Conservation (phyloP, 306 rosid genomes). For the Sechiopsis laciniata region DNA sequence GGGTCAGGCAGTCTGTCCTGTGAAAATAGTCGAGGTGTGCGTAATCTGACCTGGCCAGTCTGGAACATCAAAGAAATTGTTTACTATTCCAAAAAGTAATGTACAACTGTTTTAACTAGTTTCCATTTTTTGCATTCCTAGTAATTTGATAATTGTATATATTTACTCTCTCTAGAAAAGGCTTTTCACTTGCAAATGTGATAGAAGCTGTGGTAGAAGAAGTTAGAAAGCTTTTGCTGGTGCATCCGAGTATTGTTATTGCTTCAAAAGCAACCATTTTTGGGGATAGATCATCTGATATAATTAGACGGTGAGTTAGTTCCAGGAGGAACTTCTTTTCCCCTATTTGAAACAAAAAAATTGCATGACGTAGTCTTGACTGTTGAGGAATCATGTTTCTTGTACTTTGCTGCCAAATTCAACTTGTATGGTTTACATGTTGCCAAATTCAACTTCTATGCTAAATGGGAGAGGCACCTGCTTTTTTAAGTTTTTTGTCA, state of each 20-base stretch:
- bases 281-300: constrained; percentile 40
- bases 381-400: constrained; percentile 5
- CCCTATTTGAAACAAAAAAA: background rate
- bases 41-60: too few species aligned
- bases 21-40: too few species aligned
- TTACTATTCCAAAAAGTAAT: too few species aligned
- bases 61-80: too few species aligned
- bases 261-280: constrained; percentile 65
- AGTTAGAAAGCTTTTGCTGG: constrained; percentile 54
- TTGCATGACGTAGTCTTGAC: background rate
- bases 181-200: constrained; percentile 56
- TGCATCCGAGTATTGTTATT: constrained; percentile 75
- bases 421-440: background rate
- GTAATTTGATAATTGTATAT: background rate
- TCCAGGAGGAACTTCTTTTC: background rate
- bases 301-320: constrained; percentile 50
- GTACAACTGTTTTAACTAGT: background rate
- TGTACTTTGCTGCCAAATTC: background rate
- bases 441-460: too few species aligned
- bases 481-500: too few species aligned
- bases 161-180: constrained; percentile 41
- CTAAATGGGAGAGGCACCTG: too few species aligned
- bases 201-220: constrained; percentile 71
- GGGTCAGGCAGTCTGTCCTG: too few species aligned
- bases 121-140: background rate